A percentile compares a stretch with the other conserved stretches of the same genome.
phyloP scores from a whole-genome alignment of 139 green algal species.

The Auxenochlorella protothecoides region DNA sequence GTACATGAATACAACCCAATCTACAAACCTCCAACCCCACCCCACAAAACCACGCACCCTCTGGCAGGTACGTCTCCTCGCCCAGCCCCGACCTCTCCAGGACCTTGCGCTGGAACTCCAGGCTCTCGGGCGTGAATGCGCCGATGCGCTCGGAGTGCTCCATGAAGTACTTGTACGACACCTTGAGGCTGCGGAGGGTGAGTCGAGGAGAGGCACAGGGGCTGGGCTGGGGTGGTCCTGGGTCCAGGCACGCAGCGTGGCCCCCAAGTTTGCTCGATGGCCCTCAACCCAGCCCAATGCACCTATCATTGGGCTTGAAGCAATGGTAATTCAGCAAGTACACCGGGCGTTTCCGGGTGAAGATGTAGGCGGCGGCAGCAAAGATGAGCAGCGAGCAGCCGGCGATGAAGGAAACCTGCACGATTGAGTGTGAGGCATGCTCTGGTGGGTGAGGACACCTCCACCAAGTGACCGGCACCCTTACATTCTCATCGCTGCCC shows the following conservation, averaged over 20 bases:
- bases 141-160: neutral
- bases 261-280: no score
- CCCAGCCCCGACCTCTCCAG: conserved; percentile 73
- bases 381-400: conserved; percentile 50
- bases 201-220: neutral
- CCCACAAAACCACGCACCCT: conserved; percentile 34
- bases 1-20: no score
- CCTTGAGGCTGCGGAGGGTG: conserved; percentile 24
- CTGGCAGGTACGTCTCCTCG: conserved; percentile 84
- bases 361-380: conserved; percentile 49
- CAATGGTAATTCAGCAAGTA: conserved; percentile 86
- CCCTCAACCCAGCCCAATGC: neutral
- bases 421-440: no score
- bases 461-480: no score
- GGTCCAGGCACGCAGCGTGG: no score
- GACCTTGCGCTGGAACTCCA: conserved; percentile 91
- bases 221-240: neutral
- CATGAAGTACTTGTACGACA: conserved; percentile 27
- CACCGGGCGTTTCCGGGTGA: conserved; percentile 69
- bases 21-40: neutral
- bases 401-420: conserved; percentile 59
- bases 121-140: conserved; percentile 56
- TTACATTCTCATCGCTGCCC: no score
- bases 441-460: no score
- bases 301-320: conserved; percentile 59